Evolutionary conservation across 345 rosid genomes (phyloP).

Genomic region (Hevea brasiliensis): DNA sequence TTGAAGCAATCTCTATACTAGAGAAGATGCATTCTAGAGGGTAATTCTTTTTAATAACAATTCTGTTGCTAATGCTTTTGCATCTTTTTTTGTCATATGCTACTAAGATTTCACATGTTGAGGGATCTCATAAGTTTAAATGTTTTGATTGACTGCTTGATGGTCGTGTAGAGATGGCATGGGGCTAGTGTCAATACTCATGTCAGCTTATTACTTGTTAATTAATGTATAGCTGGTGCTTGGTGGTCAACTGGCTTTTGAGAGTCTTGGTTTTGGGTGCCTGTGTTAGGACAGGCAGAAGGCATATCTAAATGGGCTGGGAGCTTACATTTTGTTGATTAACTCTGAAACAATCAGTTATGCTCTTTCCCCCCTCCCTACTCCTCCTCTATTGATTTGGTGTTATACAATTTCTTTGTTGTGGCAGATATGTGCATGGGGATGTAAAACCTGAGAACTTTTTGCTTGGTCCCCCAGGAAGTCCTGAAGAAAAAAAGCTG

Average conservation of each 20-base stretch:
- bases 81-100: too few species aligned
- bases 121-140: neutral
- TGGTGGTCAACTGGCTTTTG: neutral
- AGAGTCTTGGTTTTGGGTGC: neutral
- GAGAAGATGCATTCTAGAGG: slow-evolving; percentile 92
- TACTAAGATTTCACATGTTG: neutral
- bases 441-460: slow-evolving; percentile 98
- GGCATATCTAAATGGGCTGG: neutral
- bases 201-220: neutral
- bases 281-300: neutral
- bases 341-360: neutral
- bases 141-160: neutral
- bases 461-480: slow-evolving; percentile 84
- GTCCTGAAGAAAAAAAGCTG: slow-evolving; percentile 82
- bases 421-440: slow-evolving; percentile 87
- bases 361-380: too few species aligned
- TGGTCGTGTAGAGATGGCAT: neutral
- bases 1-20: slow-evolving; percentile 82
- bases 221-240: too few species aligned
- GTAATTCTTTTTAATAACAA: slow-evolving; percentile 38
- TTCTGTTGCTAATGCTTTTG: neutral
- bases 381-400: neutral
- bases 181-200: neutral
- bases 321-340: neutral
- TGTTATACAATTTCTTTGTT: slow-evolving; percentile 24